Percentiles rank a stretch among this genome's conserved stretches.
Evolutionary conservation across 768 basidiomycete species (phyloP).

Genomic region (Mycena chlorophos): DNA sequence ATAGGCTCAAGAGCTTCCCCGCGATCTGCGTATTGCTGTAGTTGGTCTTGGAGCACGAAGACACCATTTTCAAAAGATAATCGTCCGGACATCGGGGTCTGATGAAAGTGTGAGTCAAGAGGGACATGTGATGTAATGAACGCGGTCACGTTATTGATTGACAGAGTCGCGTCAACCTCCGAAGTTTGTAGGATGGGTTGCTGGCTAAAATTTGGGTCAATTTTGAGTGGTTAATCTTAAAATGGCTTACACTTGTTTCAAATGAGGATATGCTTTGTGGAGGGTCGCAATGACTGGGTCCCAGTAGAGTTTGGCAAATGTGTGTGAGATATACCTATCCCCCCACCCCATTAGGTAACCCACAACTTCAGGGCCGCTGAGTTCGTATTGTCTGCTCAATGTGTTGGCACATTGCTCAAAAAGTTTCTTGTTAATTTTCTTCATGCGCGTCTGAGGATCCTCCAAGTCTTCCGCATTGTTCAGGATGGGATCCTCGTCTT

Average conservation of each 20-base stretch:
- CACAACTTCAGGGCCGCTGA: conserved; percentile 30
- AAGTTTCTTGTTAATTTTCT: conserved; percentile 24
- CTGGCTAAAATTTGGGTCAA: neutral
- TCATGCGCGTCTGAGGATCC: conserved; percentile 11
- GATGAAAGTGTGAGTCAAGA: no score
- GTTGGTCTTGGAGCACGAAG: conserved; percentile 18
- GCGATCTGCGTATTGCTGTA: conserved; percentile 29
- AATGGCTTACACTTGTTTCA: neutral
- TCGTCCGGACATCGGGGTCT: no score
- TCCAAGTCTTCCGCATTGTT: neutral
- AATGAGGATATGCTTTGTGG: conserved; percentile 7
- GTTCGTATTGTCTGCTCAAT: conserved; percentile 31
- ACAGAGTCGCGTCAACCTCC: no score
- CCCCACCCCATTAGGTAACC: conserved; percentile 39
- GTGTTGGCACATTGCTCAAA: conserved; percentile 27
- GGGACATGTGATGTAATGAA: no score
- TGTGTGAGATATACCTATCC: conserved; percentile 30
- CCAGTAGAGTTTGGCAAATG: conserved; percentile 33
- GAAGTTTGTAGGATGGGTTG: no score
- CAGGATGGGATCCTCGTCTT: conserved; percentile 2
- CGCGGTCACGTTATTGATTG: no score
- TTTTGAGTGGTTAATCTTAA: neutral
- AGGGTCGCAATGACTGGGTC: conserved; percentile 14
- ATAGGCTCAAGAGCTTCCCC: conserved; percentile 22
- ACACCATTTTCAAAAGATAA: neutral